Evolutionary conservation across 371 early-diverging fungal genomes (phyloP).

Genomic region (Capillidium heterosporum): DNA sequence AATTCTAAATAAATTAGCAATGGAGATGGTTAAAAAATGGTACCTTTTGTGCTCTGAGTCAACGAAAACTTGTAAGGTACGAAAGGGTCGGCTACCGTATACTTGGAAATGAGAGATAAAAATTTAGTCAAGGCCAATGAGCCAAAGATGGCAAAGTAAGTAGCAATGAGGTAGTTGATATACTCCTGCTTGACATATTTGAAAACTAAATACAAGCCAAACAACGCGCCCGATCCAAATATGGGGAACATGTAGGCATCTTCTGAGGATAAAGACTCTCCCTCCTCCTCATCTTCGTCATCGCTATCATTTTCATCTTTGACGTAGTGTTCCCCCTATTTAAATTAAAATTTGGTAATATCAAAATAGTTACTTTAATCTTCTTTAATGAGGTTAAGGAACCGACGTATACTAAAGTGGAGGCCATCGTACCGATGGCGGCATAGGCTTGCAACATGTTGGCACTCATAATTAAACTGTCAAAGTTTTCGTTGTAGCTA

Average conservation of each 20-base stretch:
- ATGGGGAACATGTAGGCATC: conserved; percentile 91
- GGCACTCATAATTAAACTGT: conserved; percentile 8
- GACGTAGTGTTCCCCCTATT: conserved; percentile 9
- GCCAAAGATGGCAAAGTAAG: conserved; percentile 76
- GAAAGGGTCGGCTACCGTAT: conserved; percentile 26
- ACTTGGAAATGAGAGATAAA: conserved; percentile 27
- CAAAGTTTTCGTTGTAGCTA: too few relatives aligned
- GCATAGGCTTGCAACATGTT: conserved; percentile 61
- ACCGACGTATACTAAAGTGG: conserved; percentile 73
- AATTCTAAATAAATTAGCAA: conserved; percentile 18
- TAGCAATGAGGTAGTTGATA: conserved; percentile 66
- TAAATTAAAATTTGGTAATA: neutral
- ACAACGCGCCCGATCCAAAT: conserved; percentile 67
- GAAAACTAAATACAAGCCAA: conserved; percentile 72
- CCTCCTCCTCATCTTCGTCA: conserved; percentile 32
- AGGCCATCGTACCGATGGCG: conserved; percentile 76
- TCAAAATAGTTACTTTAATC: conserved; percentile 29
- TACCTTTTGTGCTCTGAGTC: conserved; percentile 51
- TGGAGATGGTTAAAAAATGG: neutral
- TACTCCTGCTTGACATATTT: conserved; percentile 65
- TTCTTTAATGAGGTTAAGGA: conserved; percentile 52
- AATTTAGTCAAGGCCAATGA: conserved; percentile 53
- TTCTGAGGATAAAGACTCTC: conserved; percentile 61
- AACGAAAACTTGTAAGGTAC: conserved; percentile 49
- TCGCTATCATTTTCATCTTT: conserved; percentile 30